Base-by-base conservation (phyloP, 2,329 filamentous ascomycete genomes). In the Aspergillus japonicus region DNA sequence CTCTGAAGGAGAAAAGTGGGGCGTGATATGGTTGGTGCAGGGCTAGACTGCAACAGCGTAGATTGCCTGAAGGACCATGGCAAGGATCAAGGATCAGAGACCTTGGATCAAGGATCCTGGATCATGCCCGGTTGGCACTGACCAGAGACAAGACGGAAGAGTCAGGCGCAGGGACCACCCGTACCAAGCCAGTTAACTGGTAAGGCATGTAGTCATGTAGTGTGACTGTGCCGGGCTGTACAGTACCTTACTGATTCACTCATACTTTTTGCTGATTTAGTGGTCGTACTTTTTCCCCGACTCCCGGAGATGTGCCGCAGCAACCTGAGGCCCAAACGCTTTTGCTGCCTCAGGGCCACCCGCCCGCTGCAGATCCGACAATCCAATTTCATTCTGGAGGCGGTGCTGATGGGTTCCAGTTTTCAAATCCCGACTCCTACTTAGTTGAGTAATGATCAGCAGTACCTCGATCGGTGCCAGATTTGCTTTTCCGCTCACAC, bases 391-490 rank as follows among this genome's bases (percentile, higher is more conserved):
- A 48, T 47, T 54, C 42, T 5, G 52, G 21, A 29, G 39, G 53
- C 29, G 52, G 52, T 44, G 53, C 39, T 26, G 26, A 47, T 31
- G 29, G 53, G 5, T 24, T 21, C 21, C 21, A 21, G 21, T 21
- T 47, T 48, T 33, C 52, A 48, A 16, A 47, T 42, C 53, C 53
- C 29, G 53, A 31, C 53, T 55, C 53, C 53, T 55, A 47, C 47
- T 33, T 26, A 33, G 31, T 55, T 33, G n/a, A 31, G 53, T 55
- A 47, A 48, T 31, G 53, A 55, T 55, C 53, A 42, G 16, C 53
- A 31, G 44, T 31, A 47, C 42, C 31, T 47, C 53, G 53, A 55
- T 55, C 53, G 53, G 53, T 35, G 53, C 42, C 53, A 55, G 53
- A 55, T 55, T 55, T 55, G 53, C 42, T 55, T 55, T 48, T 55